Base-by-base conservation (phyloP, 768 basidiomycete species). In the Mycena venus region DNA sequence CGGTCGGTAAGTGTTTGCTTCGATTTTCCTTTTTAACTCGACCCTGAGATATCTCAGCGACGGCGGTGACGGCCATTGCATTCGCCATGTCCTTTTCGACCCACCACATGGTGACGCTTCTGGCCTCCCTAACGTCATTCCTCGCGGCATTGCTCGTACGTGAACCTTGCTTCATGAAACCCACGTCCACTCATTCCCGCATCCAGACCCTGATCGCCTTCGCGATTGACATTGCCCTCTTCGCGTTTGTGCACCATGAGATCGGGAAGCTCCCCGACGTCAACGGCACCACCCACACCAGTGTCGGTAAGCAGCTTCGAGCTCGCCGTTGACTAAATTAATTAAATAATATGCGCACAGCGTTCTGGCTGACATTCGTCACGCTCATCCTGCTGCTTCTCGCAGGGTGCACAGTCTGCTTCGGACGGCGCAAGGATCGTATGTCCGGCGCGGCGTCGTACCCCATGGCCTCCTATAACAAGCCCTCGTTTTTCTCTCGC, bases 351-450 rank as follows among this genome's bases (percentile, higher is more conserved):
- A 21, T 4, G 23, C 19, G 5, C 23, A 58, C 73, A 93, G 93
- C 89, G 10, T 94, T 95, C 81, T 95, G 94, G 94, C 80, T 95
- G 81, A 94, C 93, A 2, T 90, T 95, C 77, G 90, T 87, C 23
- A 81, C 91, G 15, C 83, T 95, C 79, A 83, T 95, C 75, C 88
- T 95, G 5, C 88, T 92, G 36, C 82, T 91, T 49, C 79, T 94
- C 68, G 92, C 90, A 21, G 92, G 92, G 64, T 89, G 90, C 85
- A 91, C 91, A 4, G 91, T 94, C 42, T 93, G 92, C 85, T 90
- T 93, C 74, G 93, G 92, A 14, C 90, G 92, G 44, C 86, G 92
- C 69, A 88, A 85, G 68, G 85, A 87, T 70, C 87, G 92, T 75
- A 85, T 88, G 84, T 79, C 88, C 0, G 84, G 84, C 25, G 88